phyloP scores from a whole-genome alignment of 2,329 filamentous ascomycete genomes.

The Aspergillus puulaauensis region DNA sequence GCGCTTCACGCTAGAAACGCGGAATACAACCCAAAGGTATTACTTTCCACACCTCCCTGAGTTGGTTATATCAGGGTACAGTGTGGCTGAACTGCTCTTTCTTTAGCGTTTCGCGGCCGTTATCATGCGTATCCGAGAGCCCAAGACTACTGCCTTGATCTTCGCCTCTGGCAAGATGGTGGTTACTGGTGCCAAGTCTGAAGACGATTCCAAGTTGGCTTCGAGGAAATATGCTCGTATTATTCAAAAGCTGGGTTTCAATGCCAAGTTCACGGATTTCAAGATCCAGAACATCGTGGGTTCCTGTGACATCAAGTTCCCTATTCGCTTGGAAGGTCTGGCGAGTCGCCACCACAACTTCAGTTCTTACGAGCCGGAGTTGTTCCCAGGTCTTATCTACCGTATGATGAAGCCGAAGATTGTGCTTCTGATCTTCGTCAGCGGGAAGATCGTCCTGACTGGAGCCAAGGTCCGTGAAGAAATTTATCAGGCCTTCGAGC shows the following conservation, averaged over 20 bases:
- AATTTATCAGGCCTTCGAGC: constrained; percentile 94
- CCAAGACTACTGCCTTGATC: constrained; percentile 96
- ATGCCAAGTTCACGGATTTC: constrained; percentile 99
- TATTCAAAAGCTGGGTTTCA: constrained; percentile 99
- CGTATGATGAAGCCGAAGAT: constrained; percentile 99
- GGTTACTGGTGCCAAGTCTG: constrained; percentile 94
- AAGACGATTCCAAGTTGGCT: constrained; percentile 96
- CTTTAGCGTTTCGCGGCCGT: constrained; percentile 93
- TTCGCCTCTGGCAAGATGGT: constrained; percentile 99
- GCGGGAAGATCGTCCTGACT: constrained; percentile 95
- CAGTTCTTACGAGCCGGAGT: constrained; percentile 96
- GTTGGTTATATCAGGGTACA: constrained; percentile 34
- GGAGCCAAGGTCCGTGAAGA: constrained; percentile 98
- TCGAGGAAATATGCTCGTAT: constrained; percentile 98
- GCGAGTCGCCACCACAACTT: constrained; percentile 98
- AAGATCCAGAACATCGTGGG: constrained; percentile 99
- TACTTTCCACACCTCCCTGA: constrained; percentile 38
- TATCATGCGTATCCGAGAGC: constrained; percentile 99
- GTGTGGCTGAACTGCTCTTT: constrained; percentile 46
- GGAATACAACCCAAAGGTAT: constrained; percentile 97
- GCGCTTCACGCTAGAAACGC: constrained; percentile 96
- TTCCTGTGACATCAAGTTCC: constrained; percentile 99
- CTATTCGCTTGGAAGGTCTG: constrained; percentile 92
- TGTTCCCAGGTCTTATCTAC: constrained; percentile 99
- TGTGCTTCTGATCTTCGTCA: constrained; percentile 95